Evolutionary conservation across 108 stramenopile species (phyloP), one percentile per base, ranked within the genome.

Genomic region (Cyclotella distinguenda): DNA sequence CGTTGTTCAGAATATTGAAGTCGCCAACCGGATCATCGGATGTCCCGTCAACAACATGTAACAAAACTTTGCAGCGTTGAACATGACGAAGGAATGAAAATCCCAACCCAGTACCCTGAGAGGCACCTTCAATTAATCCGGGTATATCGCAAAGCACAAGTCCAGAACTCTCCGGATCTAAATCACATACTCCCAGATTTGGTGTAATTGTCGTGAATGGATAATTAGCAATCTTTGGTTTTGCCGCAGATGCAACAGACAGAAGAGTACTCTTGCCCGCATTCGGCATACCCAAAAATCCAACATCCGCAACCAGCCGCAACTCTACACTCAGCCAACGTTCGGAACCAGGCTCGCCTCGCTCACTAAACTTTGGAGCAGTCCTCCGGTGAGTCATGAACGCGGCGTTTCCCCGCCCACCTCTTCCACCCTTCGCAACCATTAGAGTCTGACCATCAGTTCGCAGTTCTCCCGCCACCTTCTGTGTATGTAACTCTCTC

Each of bases 191-290:
- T 13, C 98, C 98, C 26, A 98, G 72, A 69, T 98, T 98, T 3
- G 98, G 98, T 12, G 95, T 92, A 54, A 97, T 88, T 1, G 98
- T 98, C 9, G 98, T 98, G 64, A 98, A 98, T 16, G 98, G 95
- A 81, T 98, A 98, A 70, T 96, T 89, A 22, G 98, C 98, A 74
- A 97, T 96, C 68, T 98, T 98, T 13, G 98, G 98, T 62, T 79
- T 67, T 13, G 96, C 96, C 23, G 91, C 89, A 22, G 84, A 86
- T 21, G 90, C 84, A 19, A 90, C 85, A 38, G 86, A 88, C 66
- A 98, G 64, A 25, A 98, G 70, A 0, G 98, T 97, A 31, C 86
- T 88, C 84, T 98, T 98, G 54, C 98, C 98, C n/a, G 97, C 98
- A 84, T 97, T 98, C n/a, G 98, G 98, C 74, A 88, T 85, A 36